Percentiles rank a stretch among this genome's conserved stretches.
These are phyloP conservation scores for Aspergillus hortae DNA, from an alignment of 2,329 filamentous ascomycete species.

Conservation along the genomic window DNA sequence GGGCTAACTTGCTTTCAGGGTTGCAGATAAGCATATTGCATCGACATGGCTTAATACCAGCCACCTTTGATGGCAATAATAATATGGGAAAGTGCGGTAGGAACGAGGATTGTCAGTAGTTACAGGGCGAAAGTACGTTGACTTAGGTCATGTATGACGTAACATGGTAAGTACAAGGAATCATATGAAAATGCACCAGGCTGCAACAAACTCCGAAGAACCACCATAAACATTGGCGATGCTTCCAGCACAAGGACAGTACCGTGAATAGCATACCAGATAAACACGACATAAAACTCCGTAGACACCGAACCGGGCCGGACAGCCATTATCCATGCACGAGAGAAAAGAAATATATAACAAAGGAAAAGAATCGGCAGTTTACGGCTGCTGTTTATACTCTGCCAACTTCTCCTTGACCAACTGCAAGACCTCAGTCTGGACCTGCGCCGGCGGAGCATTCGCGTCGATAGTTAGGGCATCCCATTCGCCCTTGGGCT, in stretches of 20 bases:
- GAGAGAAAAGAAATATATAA: neutral
- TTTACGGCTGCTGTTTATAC: constrained; percentile 19
- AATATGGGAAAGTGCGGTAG: too few relatives aligned
- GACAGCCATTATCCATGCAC: constrained; percentile 1
- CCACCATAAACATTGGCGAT: neutral
- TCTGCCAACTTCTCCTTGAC: constrained; percentile 56
- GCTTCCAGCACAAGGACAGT: neutral
- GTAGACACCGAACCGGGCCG: constrained; percentile 1
- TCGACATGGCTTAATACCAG: too few relatives aligned
- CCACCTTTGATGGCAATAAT: too few relatives aligned
- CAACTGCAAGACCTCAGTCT: constrained; percentile 56
- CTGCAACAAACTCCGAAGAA: neutral
- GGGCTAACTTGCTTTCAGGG: too few relatives aligned
- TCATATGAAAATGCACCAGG: too few relatives aligned
- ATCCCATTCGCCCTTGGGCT: constrained; percentile 70
- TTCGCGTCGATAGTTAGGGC: constrained; percentile 65
- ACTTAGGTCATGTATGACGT: too few relatives aligned
- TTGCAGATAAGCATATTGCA: too few relatives aligned
- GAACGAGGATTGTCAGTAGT: too few relatives aligned
- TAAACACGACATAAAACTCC: neutral
- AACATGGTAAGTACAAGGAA: too few relatives aligned
- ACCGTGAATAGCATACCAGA: neutral
- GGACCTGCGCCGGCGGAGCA: constrained; percentile 55
- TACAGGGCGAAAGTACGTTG: too few relatives aligned
- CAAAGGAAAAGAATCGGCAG: constrained; percentile 2